Evolutionary conservation across 768 basidiomycete genomes (phyloP).

Genomic region (Boletus sensibilis): DNA sequence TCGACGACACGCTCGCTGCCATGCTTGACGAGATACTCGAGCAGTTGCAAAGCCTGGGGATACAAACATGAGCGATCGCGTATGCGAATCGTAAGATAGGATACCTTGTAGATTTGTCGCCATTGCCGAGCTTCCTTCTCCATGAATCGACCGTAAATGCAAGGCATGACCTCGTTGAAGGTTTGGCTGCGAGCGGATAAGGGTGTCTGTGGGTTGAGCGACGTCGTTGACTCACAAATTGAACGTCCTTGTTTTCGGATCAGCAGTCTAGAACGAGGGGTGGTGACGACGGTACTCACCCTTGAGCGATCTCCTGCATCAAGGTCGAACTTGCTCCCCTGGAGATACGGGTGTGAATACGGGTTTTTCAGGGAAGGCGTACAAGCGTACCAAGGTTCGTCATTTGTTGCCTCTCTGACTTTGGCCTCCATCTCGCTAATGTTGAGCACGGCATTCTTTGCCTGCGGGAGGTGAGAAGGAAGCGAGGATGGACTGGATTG

Average conservation of each 20-base stretch:
- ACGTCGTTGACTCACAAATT: slow-evolving; percentile 69
- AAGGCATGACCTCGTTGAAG: slow-evolving; percentile 99
- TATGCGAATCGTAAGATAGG: not conserved
- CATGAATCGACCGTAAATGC: slow-evolving; percentile 92
- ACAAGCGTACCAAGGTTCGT: slow-evolving; percentile 90
- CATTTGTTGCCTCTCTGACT: slow-evolving; percentile 94
- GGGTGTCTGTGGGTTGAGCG: not conserved
- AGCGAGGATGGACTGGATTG: not conserved
- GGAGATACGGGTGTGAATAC: slow-evolving; percentile 8
- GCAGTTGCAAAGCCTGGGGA: slow-evolving; percentile 78
- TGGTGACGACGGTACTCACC: slow-evolving; percentile 49
- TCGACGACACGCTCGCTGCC: slow-evolving; percentile 98
- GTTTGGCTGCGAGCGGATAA: slow-evolving; percentile 63
- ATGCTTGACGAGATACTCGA: slow-evolving; percentile 96
- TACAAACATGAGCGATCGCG: not conserved
- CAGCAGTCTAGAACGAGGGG: slow-evolving; percentile 9
- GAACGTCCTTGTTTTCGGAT: slow-evolving; percentile 70
- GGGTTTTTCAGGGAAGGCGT: not conserved
- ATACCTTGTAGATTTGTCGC: slow-evolving; percentile 97
- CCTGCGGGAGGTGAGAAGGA: slow-evolving; percentile 44
- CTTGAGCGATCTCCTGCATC: slow-evolving; percentile 98
- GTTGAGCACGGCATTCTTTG: slow-evolving; percentile 95
- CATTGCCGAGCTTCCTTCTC: slow-evolving; percentile 98
- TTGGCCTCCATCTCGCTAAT: slow-evolving; percentile 97
- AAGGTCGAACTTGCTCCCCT: slow-evolving; percentile 98